phyloP scores from a whole-genome alignment of 1,284 basidiomycete genomes.

The Ceratobasidium sp. region DNA sequence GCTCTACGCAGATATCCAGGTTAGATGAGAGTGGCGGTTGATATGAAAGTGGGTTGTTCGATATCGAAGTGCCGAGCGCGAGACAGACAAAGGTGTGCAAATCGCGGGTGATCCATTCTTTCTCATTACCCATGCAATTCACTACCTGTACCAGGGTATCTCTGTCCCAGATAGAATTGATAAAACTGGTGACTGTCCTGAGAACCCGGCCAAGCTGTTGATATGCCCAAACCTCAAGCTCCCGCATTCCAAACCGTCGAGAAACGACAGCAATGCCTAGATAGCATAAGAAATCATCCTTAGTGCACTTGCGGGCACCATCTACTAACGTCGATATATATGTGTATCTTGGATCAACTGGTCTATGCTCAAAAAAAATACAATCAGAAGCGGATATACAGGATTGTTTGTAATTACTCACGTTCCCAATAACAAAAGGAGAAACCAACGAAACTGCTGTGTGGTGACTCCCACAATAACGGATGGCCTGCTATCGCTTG shows the following conservation, averaged over 20 bases:
- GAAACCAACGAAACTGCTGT: conserved; percentile 9
- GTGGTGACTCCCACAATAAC: background rate
- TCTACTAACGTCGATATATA: background rate
- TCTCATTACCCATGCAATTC: background rate
- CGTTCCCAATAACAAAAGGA: conserved; percentile 11
- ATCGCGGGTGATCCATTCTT: background rate
- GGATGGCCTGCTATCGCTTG: conserved; percentile 4
- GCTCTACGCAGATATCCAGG: background rate
- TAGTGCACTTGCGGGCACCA: too few species aligned
- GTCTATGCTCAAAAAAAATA: background rate
- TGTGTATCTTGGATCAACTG: background rate
- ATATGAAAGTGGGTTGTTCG: too few species aligned
- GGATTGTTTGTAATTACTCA: background rate
- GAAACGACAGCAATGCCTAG: background rate
- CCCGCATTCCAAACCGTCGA: background rate
- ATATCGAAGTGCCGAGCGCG: background rate
- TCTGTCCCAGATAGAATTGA: background rate
- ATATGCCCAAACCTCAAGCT: background rate
- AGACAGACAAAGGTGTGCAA: background rate
- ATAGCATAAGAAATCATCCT: conserved; percentile 7
- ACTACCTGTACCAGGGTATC: background rate
- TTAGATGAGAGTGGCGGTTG: too few species aligned
- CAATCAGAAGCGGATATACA: background rate
- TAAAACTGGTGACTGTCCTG: background rate
- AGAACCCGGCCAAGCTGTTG: background rate